Evolutionary conservation across 2,329 filamentous ascomycete species (phyloP).

Genomic region (Metarhizium anisopliae): DNA sequence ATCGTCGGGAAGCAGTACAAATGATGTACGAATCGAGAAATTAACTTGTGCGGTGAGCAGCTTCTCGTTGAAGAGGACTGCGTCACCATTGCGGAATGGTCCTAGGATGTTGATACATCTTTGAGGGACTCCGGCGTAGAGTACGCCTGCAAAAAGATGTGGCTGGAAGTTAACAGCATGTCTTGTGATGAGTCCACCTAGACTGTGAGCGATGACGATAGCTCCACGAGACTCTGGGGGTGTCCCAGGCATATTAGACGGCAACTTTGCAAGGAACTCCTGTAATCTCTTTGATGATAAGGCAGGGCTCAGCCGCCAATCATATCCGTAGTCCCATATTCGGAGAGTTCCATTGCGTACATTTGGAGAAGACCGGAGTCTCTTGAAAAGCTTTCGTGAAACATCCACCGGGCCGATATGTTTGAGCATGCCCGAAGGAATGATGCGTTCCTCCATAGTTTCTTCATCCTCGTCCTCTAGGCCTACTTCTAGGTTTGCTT

Average conservation of each 20-base stretch:
- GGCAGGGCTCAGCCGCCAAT: conserved; percentile 83
- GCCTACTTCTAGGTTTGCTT: conserved; percentile 84
- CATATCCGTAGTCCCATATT: conserved; percentile 87
- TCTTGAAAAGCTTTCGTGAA: conserved; percentile 70
- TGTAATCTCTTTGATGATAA: conserved; percentile 64
- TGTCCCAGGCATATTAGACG: conserved; percentile 57
- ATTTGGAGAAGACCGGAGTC: conserved; percentile 66
- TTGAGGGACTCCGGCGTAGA: conserved; percentile 79
- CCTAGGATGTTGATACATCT: conserved; percentile 88
- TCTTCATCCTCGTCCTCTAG: conserved; percentile 75
- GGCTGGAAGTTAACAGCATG: conserved; percentile 81
- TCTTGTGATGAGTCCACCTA: conserved; percentile 80
- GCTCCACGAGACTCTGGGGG: conserved; percentile 55
- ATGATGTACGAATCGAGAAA: conserved; percentile 82
- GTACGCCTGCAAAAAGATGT: conserved; percentile 74
- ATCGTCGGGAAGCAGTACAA: conserved; percentile 75
- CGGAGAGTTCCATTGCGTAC: conserved; percentile 60
- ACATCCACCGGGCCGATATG: conserved; percentile 91
- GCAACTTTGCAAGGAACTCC: conserved; percentile 62
- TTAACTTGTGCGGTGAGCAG: conserved; percentile 89
- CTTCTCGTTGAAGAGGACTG: conserved; percentile 79
- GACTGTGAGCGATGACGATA: conserved; percentile 73
- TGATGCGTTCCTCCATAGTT: conserved; percentile 72
- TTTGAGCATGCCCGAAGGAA: conserved; percentile 79
- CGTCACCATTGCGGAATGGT: conserved; percentile 83